Evolutionary conservation across 352 stramenopile genomes (phyloP).

Genomic region (Pythium dissotocum): DNA sequence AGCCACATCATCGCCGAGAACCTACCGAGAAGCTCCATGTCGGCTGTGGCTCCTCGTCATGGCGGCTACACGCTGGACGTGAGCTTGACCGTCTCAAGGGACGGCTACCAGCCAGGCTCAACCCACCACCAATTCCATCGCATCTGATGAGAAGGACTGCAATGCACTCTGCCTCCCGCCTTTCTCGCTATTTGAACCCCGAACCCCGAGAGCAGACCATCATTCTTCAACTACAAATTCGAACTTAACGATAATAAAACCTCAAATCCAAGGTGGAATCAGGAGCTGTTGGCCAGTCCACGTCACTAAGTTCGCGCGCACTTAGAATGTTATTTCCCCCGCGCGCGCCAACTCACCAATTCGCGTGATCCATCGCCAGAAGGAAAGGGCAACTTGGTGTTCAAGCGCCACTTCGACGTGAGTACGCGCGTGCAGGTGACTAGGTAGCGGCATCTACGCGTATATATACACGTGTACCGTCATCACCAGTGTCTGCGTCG

Average conservation of each 20-base stretch:
- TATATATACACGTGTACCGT: background rate
- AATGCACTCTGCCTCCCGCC: background rate
- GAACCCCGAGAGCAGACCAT: background rate
- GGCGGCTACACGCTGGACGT: background rate
- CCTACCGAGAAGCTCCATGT: background rate
- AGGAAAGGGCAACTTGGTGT: constrained; percentile 11
- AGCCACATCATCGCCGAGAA: background rate
- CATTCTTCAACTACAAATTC: background rate
- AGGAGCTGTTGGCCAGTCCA: background rate
- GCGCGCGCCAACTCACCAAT: constrained; percentile 11
- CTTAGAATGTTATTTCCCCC: background rate
- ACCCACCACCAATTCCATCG: constrained; percentile 8
- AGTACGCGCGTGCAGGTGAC: background rate
- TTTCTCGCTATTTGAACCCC: background rate
- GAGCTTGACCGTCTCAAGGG: background rate
- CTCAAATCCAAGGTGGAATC: constrained; percentile 3
- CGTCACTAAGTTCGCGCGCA: background rate
- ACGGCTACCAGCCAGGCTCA: background rate
- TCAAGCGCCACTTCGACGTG: background rate
- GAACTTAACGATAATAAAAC: constrained; percentile 9
- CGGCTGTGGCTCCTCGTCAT: background rate
- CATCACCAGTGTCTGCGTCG: constrained; percentile 7
- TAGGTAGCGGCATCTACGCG: background rate
- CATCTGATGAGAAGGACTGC: background rate
- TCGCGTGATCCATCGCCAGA: background rate